phyloP scores from a whole-genome alignment of 192 early-diverging fungal genomes.

The Linnemannia exigua region DNA sequence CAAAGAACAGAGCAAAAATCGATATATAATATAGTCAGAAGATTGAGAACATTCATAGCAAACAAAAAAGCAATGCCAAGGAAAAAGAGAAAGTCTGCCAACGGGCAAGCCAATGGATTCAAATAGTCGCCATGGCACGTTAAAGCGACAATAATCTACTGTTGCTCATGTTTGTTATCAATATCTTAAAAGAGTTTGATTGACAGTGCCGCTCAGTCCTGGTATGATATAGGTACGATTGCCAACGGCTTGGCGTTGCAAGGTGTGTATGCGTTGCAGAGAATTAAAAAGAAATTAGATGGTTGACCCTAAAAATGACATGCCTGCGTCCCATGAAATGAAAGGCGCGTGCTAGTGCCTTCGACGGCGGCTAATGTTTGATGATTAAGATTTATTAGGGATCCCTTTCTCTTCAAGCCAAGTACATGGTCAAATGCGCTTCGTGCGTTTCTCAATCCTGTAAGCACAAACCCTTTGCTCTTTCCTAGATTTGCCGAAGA shows the following conservation, averaged over 20 bases:
- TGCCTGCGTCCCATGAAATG: background rate
- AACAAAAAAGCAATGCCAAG: background rate
- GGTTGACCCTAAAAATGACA: background rate
- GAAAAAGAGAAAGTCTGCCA: background rate
- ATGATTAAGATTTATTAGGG: background rate
- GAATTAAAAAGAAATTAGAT: background rate
- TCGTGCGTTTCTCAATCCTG: background rate
- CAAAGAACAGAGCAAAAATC: too few species aligned
- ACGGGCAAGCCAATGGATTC: background rate
- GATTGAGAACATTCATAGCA: too few species aligned
- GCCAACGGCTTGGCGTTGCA: background rate
- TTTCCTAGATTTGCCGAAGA: background rate
- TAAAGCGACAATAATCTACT: background rate
- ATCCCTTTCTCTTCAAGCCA: too few species aligned
- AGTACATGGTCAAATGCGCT: background rate
- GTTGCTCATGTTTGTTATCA: background rate
- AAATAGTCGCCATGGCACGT: background rate
- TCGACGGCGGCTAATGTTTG: background rate
- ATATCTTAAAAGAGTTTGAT: background rate
- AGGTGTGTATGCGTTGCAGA: background rate
- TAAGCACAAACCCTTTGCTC: background rate
- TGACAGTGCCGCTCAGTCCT: too few species aligned
- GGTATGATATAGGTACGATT: background rate
- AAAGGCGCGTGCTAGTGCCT: constrained; percentile 6
- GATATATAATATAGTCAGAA: too few species aligned